Conservation (phyloP, 2,329 filamentous ascomycete genomes). For the Cadophora sp. region DNA sequence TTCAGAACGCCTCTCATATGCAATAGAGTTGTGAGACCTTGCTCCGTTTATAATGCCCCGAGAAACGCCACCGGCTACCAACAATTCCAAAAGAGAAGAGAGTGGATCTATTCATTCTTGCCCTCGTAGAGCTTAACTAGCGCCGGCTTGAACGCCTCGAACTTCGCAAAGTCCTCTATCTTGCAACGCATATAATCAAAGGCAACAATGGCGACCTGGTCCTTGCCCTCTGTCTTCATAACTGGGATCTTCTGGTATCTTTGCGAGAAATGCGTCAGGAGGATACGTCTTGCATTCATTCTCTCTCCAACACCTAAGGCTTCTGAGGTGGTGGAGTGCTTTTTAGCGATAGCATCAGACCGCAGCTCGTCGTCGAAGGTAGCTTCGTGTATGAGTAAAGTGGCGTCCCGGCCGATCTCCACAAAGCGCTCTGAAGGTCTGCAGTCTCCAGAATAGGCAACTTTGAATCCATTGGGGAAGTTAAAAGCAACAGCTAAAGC, state of each 20-base stretch:
- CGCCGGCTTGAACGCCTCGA: conserved; percentile 67
- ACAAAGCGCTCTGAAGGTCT: conserved; percentile 77
- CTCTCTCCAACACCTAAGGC: conserved; percentile 76
- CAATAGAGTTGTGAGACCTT: conserved; percentile 5
- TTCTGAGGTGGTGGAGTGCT: conserved; percentile 87
- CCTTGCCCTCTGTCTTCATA: conserved; percentile 50
- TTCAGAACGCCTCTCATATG: conserved; percentile 16
- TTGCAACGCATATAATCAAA: conserved; percentile 82
- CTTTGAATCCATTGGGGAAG: conserved; percentile 80
- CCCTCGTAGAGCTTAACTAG: conserved; percentile 62
- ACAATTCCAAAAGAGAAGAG: background rate
- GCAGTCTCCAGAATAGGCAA: conserved; percentile 95
- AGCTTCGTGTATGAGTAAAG: conserved; percentile 91
- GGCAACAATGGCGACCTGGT: conserved; percentile 73
- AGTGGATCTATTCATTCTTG: conserved; percentile 30
- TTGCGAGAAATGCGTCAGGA: conserved; percentile 96
- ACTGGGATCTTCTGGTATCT: conserved; percentile 67
- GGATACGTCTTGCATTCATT: conserved; percentile 81
- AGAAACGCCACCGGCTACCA: background rate
- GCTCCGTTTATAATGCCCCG: background rate
- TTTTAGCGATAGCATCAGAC: conserved; percentile 83
- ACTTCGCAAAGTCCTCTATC: conserved; percentile 72
- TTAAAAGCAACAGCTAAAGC: conserved; percentile 80
- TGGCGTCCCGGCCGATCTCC: conserved; percentile 73
- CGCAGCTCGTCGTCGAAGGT: conserved; percentile 89